Evolutionary conservation across 2,329 filamentous ascomycete genomes (phyloP).

Genomic region (Fusarium odoratissimum): DNA sequence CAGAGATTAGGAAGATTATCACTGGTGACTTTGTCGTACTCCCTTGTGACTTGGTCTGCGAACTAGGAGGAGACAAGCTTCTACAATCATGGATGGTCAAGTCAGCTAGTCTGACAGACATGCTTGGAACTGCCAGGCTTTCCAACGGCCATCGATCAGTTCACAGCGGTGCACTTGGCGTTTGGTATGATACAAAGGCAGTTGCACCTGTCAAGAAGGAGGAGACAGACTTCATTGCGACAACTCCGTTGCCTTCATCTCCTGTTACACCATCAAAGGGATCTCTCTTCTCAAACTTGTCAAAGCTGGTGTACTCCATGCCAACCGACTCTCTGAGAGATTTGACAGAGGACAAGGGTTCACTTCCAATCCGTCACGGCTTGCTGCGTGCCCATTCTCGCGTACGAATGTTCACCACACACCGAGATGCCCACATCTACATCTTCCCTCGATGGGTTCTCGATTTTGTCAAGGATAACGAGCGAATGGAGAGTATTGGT

Average conservation of each 20-base stretch:
- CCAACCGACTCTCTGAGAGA: conserved; percentile 92
- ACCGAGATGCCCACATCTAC: conserved; percentile 94
- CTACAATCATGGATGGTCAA: conserved; percentile 94
- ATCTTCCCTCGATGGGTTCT: conserved; percentile 93
- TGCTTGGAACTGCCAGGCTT: conserved; percentile 61
- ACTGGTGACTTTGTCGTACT: conserved; percentile 89
- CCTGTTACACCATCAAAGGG: conserved; percentile 60
- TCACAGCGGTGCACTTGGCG: conserved; percentile 82
- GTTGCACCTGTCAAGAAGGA: conserved; percentile 85
- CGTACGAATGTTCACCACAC: conserved; percentile 82
- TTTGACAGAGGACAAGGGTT: conserved; percentile 78
- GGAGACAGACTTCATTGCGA: conserved; percentile 92
- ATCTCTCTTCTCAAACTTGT: conserved; percentile 74
- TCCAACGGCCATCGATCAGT: conserved; percentile 52
- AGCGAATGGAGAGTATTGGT: conserved; percentile 85
- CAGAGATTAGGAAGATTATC: conserved; percentile 82
- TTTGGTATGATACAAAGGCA: conserved; percentile 89
- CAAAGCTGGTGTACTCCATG: conserved; percentile 85
- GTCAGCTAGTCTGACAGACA: conserved; percentile 74
- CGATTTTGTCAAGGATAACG: conserved; percentile 82
- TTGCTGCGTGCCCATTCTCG: conserved; percentile 80
- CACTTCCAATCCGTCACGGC: conserved; percentile 78
- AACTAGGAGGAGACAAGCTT: conserved; percentile 83
- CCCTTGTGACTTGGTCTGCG: conserved; percentile 93
- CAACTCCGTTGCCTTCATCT: conserved; percentile 72